Conservation (phyloP, 495 filamentous ascomycete genomes). For the Daldinia grandis region DNA sequence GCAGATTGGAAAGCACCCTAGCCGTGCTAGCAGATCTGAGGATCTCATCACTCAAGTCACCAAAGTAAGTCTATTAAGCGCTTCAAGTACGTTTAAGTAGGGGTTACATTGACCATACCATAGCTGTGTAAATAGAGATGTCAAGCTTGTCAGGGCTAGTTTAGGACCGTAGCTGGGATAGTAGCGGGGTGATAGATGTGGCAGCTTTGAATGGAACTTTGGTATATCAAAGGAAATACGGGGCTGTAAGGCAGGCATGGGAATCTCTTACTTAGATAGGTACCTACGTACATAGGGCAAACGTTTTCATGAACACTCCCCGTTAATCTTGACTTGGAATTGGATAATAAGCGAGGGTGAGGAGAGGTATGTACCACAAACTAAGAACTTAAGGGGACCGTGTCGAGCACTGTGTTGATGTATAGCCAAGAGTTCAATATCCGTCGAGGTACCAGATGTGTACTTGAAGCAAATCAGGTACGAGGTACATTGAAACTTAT, state of each 20-base stretch:
- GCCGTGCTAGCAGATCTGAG: constrained; percentile 19
- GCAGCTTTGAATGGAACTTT: constrained; percentile 25
- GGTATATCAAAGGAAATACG: constrained; percentile 24
- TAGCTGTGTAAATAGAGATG: constrained; percentile 20
- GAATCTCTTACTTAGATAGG: too few relatives aligned
- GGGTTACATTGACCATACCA: constrained; percentile 26
- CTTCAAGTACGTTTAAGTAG: constrained; percentile 30
- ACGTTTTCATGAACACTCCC: constrained; percentile 25
- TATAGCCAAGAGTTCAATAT: constrained; percentile 19
- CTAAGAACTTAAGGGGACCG: constrained; percentile 17
- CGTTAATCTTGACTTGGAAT: constrained; percentile 36
- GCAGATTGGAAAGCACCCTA: constrained; percentile 33
- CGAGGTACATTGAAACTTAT: constrained; percentile 21
- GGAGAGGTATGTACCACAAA: constrained; percentile 17
- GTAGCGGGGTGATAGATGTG: constrained; percentile 37
- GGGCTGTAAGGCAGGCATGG: constrained; percentile 39
- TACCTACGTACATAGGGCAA: constrained; percentile 27
- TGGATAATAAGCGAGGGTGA: constrained; percentile 35
- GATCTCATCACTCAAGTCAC: constrained; percentile 15
- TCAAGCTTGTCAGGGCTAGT: constrained; percentile 33
- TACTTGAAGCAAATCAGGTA: constrained; percentile 31
- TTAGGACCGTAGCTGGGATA: constrained; percentile 16
- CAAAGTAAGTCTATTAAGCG: constrained; percentile 26
- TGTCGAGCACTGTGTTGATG: constrained; percentile 32
- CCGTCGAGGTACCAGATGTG: constrained; percentile 23